phyloP scores from a whole-genome alignment of 345 rosid genomes.

The Eucalyptus coolabah region DNA sequence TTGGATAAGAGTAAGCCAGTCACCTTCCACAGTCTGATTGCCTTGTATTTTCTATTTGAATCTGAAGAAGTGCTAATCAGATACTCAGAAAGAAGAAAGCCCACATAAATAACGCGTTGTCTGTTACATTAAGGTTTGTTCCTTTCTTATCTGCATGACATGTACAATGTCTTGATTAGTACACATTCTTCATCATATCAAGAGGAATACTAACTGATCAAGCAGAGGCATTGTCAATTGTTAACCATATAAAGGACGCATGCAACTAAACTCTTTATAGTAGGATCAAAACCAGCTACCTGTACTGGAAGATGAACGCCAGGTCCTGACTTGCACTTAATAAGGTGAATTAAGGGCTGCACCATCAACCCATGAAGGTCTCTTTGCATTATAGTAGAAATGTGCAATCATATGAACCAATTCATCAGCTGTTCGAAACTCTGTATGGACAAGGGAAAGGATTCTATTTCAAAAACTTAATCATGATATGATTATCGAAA shows the following conservation, averaged over 20 bases:
- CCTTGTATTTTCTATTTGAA: neutral
- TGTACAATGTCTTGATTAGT: neutral
- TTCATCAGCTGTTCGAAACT: slow-evolving; percentile 62
- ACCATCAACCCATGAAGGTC: slow-evolving; percentile 59
- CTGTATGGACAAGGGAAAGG: slow-evolving; percentile 20
- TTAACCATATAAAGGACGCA: neutral
- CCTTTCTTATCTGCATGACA: neutral
- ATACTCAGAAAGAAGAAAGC: neutral
- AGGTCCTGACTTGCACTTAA: neutral
- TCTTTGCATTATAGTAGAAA: slow-evolving; percentile 87
- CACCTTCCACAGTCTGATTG: neutral
- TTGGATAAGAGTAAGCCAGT: neutral
- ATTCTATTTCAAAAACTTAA: neutral
- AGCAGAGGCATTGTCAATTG: neutral
- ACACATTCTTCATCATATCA: neutral
- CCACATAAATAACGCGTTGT: neutral
- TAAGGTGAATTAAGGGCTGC: neutral
- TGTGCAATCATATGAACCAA: slow-evolving; percentile 85
- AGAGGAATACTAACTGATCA: neutral
- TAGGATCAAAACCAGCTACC: neutral
- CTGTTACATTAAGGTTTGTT: neutral
- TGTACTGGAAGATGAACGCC: neutral
- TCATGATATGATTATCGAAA: neutral
- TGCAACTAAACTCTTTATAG: neutral
- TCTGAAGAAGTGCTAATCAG: neutral